These are phyloP conservation scores for Nemania serpens DNA, from an alignment of 2,329 filamentous ascomycete species.

Conservation along the genomic window DNA sequence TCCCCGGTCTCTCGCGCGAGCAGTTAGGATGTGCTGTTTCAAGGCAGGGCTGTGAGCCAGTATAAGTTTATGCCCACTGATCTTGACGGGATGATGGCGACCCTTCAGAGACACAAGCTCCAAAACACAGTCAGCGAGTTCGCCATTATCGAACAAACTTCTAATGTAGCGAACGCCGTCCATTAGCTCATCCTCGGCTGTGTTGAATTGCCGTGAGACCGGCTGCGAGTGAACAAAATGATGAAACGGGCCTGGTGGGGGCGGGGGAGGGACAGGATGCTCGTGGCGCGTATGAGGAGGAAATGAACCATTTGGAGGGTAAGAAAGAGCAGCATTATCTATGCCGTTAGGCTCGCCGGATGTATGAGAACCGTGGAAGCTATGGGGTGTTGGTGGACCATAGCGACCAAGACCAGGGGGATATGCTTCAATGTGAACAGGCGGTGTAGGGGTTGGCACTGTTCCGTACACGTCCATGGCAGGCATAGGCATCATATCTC, in stretches of 20 bases:
- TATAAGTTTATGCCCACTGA: constrained; percentile 60
- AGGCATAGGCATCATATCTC: constrained; percentile 35
- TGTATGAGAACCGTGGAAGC: constrained; percentile 65
- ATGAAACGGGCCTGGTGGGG: constrained; percentile 34
- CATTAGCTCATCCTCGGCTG: constrained; percentile 35
- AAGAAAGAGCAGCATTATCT: constrained; percentile 47
- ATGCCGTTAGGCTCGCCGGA: constrained; percentile 52
- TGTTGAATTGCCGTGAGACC: constrained; percentile 31
- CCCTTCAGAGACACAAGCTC: constrained; percentile 47
- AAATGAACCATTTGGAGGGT: constrained; percentile 45
- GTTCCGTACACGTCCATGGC: constrained; percentile 36
- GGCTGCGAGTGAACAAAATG: constrained; percentile 35
- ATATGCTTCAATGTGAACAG: constrained; percentile 41
- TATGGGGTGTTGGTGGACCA: constrained; percentile 62
- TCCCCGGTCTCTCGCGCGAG: constrained; percentile 41
- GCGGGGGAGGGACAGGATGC: constrained; percentile 29
- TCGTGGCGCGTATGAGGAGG: constrained; percentile 29
- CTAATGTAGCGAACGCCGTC: constrained; percentile 43
- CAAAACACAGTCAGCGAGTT: constrained; percentile 49
- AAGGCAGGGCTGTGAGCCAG: constrained; percentile 57
- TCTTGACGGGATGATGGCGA: constrained; percentile 46
- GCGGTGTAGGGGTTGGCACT: constrained; percentile 33
- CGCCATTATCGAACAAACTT: constrained; percentile 45
- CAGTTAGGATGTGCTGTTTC: constrained; percentile 41
- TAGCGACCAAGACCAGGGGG: constrained; percentile 46